These are phyloP conservation scores for Climacium dendroides DNA, from an alignment of 225 moss, liverwort and hornwort species.

Conservation along the genomic window DNA sequence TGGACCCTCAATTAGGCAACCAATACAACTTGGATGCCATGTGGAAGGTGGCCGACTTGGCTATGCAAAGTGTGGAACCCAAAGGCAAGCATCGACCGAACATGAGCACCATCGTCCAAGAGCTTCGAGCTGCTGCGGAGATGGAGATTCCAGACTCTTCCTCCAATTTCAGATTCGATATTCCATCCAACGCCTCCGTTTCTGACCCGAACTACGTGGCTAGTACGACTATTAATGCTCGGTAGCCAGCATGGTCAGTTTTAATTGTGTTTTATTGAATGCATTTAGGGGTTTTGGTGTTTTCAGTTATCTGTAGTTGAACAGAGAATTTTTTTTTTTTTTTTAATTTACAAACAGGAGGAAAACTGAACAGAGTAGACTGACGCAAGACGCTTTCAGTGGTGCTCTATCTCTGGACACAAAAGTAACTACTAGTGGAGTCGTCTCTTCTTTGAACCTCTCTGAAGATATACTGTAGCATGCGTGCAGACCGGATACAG, in stretches of 20 bases:
- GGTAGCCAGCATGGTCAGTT: neutral
- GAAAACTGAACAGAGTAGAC: neutral
- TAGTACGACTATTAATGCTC: neutral
- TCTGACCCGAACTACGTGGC: neutral
- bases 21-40: slow-evolving; percentile 10
- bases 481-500: neutral
- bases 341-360: neutral
- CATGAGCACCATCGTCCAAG: slow-evolving; percentile 12
- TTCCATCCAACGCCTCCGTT: neutral
- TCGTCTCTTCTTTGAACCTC: neutral
- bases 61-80: slow-evolving; percentile 17
- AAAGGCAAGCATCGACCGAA: slow-evolving; percentile 13
- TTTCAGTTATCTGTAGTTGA: neutral
- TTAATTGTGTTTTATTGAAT: neutral
- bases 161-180: neutral
- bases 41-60: slow-evolving; percentile 30
- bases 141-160: neutral
- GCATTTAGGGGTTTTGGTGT: neutral
- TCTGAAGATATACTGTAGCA: neutral
- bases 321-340: neutral
- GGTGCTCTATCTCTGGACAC: neutral
- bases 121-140: neutral
- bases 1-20: neutral
- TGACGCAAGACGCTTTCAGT: neutral
- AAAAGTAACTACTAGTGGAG: neutral